Conservation (phyloP, 176 grass and related monocot genomes). For the Aegilops sharonensis region DNA sequence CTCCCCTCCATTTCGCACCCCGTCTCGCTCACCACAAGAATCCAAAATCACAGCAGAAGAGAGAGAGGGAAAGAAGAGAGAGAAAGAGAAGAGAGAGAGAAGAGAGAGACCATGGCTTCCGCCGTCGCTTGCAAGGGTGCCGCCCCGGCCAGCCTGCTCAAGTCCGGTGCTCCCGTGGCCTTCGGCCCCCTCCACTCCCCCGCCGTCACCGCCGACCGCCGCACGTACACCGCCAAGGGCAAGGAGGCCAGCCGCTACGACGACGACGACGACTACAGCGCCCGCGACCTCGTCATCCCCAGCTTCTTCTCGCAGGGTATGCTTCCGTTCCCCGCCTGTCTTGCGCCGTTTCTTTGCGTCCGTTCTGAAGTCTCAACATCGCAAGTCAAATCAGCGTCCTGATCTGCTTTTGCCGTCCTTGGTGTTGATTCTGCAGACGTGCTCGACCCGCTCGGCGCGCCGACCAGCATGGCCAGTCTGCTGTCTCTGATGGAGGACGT, state of each 20-base stretch:
- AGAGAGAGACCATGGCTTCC: conserved; percentile 38
- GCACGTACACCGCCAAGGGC: conserved; percentile 28
- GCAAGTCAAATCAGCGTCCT: no score
- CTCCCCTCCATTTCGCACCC: neutral
- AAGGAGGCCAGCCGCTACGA: conserved; percentile 25
- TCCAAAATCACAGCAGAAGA: neutral
- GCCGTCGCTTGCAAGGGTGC: conserved; percentile 21
- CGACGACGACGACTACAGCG: neutral
- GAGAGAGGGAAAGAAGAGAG: neutral
- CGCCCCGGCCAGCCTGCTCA: conserved; percentile 29
- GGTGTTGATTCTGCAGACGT: no score
- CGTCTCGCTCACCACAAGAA: neutral
- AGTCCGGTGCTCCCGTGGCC: neutral
- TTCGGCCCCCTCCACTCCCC: neutral
- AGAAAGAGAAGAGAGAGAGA: neutral
- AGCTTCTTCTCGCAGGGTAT: no score
- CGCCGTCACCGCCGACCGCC: neutral
- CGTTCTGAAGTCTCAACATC: no score
- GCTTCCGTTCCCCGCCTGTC: no score
- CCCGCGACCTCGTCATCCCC: neutral
- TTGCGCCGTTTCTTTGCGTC: no score
- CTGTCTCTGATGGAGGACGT: no score
- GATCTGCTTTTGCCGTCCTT: no score
- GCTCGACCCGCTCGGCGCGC: no score
- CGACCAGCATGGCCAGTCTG: no score